A percentile compares a stretch with the other conserved stretches of the same genome.
Conservation (phyloP, 225 moss, liverwort and hornwort species). For the Straminergon stramineum region DNA sequence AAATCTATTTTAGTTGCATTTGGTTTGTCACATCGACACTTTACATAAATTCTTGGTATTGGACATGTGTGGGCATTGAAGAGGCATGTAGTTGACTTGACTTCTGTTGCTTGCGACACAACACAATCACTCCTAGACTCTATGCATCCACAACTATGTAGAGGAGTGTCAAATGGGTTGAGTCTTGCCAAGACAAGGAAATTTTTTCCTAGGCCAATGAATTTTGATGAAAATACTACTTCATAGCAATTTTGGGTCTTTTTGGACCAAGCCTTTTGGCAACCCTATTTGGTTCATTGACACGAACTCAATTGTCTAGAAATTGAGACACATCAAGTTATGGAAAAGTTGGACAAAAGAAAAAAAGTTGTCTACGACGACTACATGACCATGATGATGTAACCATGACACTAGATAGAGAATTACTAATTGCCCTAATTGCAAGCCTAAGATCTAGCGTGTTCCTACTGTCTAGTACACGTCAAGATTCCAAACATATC, state of each 20-base stretch:
- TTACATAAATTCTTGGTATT: accelerated
- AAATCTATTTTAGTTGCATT: neutral
- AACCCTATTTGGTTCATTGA: neutral
- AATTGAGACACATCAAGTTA: neutral
- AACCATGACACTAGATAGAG: accelerated
- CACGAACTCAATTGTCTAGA: neutral
- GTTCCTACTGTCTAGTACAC: neutral
- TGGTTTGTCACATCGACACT: neutral
- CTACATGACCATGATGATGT: neutral
- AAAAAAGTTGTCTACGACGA: neutral
- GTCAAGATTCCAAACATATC: neutral
- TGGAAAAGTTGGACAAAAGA: accelerated
- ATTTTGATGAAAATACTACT: neutral
- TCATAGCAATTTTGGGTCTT: neutral
- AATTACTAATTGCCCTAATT: neutral
- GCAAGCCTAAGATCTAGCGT: accelerated
- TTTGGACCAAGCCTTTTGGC: neutral
- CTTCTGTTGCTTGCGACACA: accelerated
- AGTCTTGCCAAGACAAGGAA: neutral
- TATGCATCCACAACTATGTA: neutral
- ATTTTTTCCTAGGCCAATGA: neutral
- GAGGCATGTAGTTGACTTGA: accelerated
- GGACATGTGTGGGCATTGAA: accelerated
- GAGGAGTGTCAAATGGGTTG: accelerated
- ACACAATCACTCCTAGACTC: accelerated